phyloP scores from a whole-genome alignment of 805 yeast species.

The Blastobotrys chiropterorum region DNA sequence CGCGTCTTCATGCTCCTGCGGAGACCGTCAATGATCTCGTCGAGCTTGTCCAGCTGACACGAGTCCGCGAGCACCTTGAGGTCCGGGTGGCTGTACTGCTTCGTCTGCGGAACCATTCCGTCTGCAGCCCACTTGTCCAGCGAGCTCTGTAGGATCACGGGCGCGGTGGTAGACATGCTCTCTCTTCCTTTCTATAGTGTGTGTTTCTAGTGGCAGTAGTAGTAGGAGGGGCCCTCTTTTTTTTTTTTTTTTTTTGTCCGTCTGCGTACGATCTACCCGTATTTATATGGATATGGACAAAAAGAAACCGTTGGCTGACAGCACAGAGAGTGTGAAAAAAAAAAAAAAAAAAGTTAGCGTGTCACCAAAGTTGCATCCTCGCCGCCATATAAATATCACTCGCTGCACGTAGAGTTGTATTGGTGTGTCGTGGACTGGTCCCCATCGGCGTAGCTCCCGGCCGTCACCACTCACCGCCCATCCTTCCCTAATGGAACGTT shows the following conservation, averaged over 20 bases:
- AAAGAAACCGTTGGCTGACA: not conserved
- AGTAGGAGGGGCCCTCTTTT: no score
- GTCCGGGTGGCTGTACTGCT: not conserved
- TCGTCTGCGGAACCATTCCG: not conserved
- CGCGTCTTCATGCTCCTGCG: slow-evolving; percentile 7
- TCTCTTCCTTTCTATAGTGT: not conserved
- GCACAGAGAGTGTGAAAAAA: not conserved
- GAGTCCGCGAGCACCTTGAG: not conserved
- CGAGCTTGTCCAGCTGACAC: slow-evolving; percentile 6
- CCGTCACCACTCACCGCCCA: not conserved
- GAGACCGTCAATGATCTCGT: slow-evolving; percentile 12
- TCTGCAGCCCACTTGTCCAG: not conserved
- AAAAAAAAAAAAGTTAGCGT: not conserved
- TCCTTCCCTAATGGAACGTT: not conserved
- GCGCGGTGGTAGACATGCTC: not conserved
- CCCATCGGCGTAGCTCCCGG: not conserved
- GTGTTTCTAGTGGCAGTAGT: no score
- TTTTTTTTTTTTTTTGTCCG: not conserved
- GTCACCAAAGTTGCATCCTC: not conserved
- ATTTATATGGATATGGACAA: not conserved
- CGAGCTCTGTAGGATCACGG: not conserved
- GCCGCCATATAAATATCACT: not conserved
- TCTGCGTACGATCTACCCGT: not conserved
- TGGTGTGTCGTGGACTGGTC: not conserved
- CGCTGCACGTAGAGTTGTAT: not conserved